phyloP scores from a whole-genome alignment of 495 filamentous ascomycete genomes.

The Penicillium paxilli region DNA sequence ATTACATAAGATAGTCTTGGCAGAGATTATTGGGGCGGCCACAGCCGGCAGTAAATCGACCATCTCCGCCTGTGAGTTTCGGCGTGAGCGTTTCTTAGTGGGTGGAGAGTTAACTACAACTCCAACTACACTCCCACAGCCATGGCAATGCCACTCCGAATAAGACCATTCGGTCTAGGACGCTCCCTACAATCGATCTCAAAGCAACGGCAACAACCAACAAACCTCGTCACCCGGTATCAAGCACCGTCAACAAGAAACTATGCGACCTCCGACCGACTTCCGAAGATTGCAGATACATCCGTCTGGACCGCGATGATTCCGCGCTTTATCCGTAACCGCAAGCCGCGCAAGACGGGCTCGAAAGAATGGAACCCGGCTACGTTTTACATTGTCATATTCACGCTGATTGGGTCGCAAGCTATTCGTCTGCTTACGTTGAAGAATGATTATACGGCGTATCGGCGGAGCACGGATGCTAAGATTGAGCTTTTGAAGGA shows the following conservation, averaged over 20 bases:
- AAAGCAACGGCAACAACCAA: too few relatives aligned
- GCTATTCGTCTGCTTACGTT: conserved; percentile 87
- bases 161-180: conserved; percentile 11
- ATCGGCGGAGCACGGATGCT: conserved; percentile 72
- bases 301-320: conserved; percentile 73
- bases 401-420: conserved; percentile 88
- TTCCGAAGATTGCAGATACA: conserved; percentile 61
- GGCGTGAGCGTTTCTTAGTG: too few relatives aligned
- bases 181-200: background rate
- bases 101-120: too few relatives aligned
- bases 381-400: conserved; percentile 89
- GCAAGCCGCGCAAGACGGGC: conserved; percentile 32
- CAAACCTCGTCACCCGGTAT: conserved; percentile 1
- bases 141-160: conserved; percentile 16
- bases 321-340: conserved; percentile 47
- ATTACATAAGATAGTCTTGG: background rate
- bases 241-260: conserved; percentile 11
- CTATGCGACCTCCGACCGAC: conserved; percentile 35
- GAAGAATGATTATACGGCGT: conserved; percentile 70
- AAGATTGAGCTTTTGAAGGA: conserved; percentile 77
- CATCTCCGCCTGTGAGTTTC: too few relatives aligned
- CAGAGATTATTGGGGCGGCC: background rate
- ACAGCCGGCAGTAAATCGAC: background rate
- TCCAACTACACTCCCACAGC: conserved; percentile 6
- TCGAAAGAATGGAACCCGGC: conserved; percentile 87